Evolutionary conservation across 2,329 filamentous ascomycete species (phyloP).

Genomic region (Fusarium temperatum): DNA sequence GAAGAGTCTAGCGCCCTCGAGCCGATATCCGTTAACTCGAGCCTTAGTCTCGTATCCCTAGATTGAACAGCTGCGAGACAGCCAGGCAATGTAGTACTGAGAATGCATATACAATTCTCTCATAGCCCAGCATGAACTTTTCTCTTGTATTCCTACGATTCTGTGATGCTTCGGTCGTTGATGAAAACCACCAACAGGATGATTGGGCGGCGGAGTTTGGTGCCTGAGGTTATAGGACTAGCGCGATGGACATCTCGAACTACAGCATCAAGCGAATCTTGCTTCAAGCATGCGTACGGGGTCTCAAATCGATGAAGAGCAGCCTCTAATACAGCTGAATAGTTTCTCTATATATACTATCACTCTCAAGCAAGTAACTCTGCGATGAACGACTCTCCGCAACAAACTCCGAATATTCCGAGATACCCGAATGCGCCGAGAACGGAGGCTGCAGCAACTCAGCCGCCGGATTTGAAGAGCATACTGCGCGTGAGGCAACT

Average conservation of each 20-base stretch:
- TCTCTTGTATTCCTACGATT: accelerated
- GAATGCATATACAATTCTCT: neutral
- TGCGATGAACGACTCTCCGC: neutral
- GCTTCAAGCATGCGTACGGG: too few relatives aligned
- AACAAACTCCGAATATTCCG: neutral
- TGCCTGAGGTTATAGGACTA: neutral
- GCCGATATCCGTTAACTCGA: neutral
- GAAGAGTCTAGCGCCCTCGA: neutral
- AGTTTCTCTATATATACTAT: accelerated
- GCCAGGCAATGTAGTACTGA: neutral
- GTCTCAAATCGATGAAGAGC: neutral
- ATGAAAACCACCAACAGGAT: neutral
- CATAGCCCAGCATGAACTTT: neutral
- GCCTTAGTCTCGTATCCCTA: neutral
- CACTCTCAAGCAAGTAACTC: accelerated
- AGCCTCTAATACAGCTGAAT: neutral
- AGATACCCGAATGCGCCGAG: neutral
- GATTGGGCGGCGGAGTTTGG: neutral
- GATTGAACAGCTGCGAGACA: neutral
- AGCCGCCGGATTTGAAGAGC: neutral
- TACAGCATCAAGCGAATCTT: neutral
- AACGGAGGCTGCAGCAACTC: neutral
- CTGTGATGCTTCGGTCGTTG: neutral
- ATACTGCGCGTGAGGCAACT: conserved; percentile 7
- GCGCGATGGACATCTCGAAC: neutral